Conservation (phyloP, 148 eudicot genomes). For the Beta vulgaris region DNA sequence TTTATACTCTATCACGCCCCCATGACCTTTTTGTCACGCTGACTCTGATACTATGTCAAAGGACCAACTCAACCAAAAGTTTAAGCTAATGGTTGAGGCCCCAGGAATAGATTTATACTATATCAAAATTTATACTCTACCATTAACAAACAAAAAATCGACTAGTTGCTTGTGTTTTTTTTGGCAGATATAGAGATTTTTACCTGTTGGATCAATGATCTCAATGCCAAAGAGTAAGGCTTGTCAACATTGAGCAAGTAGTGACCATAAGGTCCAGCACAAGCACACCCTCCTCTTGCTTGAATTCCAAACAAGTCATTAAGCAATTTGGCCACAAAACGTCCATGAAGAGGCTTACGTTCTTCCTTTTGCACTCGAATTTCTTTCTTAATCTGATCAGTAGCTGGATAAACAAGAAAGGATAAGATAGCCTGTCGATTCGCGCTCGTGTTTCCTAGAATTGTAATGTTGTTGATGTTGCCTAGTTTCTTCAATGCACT, state of each 20-base stretch:
- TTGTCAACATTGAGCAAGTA: constrained; percentile 33
- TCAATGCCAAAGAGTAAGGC: constrained; percentile 32
- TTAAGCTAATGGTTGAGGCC: too few species aligned
- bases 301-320: constrained; percentile 51
- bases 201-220: constrained; percentile 42
- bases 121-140: too few species aligned
- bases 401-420: constrained; percentile 35
- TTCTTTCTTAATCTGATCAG: background rate
- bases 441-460: constrained; percentile 28
- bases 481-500: constrained; percentile 30
- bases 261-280: constrained; percentile 59
- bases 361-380: background rate
- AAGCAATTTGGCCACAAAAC: constrained; percentile 43
- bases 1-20: too few species aligned
- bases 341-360: constrained; percentile 42
- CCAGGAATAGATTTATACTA: too few species aligned
- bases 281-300: constrained; percentile 52
- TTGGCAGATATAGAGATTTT: too few species aligned
- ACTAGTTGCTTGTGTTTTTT: too few species aligned
- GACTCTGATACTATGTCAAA: too few species aligned
- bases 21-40: too few species aligned
- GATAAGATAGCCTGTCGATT: constrained; percentile 34
- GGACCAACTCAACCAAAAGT: too few species aligned
- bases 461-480: constrained; percentile 20
- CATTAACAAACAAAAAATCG: too few species aligned